Percentiles rank a stretch among this genome's conserved stretches.
Conservation (phyloP, 768 basidiomycete species). For the Boletus barrowsii region DNA sequence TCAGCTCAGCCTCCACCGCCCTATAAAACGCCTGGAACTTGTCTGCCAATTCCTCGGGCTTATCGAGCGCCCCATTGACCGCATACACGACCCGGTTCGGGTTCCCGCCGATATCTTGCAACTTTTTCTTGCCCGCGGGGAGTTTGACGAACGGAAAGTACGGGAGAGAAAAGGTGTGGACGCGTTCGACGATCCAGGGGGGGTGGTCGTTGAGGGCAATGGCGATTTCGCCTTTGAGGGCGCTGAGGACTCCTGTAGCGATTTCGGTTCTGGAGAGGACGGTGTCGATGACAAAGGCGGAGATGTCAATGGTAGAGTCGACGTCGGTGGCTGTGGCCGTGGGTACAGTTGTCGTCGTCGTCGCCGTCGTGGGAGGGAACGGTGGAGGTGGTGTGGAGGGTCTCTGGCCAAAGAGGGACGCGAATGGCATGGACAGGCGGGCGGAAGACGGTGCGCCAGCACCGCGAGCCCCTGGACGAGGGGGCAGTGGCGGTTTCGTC, state of each 20-base stretch:
- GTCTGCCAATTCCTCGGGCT: conserved; percentile 49
- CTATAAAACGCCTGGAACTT: conserved; percentile 71
- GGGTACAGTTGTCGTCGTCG: background rate
- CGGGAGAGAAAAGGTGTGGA: conserved; percentile 50
- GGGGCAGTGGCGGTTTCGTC: conserved; percentile 50
- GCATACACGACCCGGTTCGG: conserved; percentile 30
- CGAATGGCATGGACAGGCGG: conserved; percentile 71
- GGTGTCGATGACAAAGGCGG: conserved; percentile 56
- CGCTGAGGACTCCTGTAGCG: conserved; percentile 49
- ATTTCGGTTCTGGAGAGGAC: conserved; percentile 53
- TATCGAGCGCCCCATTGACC: conserved; percentile 41
- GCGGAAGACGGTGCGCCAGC: conserved; percentile 30
- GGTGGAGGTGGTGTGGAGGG: conserved; percentile 31
- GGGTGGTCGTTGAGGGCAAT: conserved; percentile 42
- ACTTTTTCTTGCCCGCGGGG: conserved; percentile 30
- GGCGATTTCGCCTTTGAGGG: conserved; percentile 56
- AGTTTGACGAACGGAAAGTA: conserved; percentile 57
- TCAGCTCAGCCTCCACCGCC: conserved; percentile 62
- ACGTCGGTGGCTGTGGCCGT: conserved; percentile 29
- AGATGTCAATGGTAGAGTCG: conserved; percentile 48
- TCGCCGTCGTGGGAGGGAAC: conserved; percentile 23
- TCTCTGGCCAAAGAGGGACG: conserved; percentile 66
- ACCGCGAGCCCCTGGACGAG: conserved; percentile 27
- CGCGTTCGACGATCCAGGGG: conserved; percentile 59
- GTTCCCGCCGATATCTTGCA: conserved; percentile 30